Evolutionary conservation across 2,329 filamentous ascomycete species (phyloP).

Genomic region (Phyllosticta capitalensis): DNA sequence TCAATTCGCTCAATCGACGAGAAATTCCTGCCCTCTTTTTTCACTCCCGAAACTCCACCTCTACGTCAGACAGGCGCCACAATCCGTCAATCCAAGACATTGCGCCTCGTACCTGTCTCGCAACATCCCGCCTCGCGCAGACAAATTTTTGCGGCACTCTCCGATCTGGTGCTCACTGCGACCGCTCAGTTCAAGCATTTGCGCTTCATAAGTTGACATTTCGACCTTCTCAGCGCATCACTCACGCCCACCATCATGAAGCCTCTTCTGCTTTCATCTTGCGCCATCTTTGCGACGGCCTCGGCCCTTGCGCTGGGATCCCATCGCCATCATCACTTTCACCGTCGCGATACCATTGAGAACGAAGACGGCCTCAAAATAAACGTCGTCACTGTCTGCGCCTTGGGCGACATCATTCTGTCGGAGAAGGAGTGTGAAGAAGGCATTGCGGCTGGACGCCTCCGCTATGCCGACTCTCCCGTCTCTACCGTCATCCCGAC

Average conservation of each 20-base stretch:
- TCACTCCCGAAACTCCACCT: background rate
- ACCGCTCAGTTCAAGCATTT: background rate
- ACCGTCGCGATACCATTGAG: background rate
- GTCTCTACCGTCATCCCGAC: conserved; percentile 29
- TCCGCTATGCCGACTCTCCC: conserved; percentile 39
- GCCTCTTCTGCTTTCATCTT: background rate
- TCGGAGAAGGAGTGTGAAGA: conserved; percentile 55
- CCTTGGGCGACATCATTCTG: conserved; percentile 56
- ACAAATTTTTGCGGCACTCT: background rate
- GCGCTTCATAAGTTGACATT: background rate
- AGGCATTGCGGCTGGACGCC: conserved; percentile 59
- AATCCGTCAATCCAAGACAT: background rate
- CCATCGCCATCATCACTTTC: conserved; percentile 7
- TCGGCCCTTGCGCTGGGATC: conserved; percentile 6
- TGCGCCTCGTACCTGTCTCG: background rate
- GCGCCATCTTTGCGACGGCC: conserved; percentile 5
- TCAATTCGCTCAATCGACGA: background rate
- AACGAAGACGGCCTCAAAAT: conserved; percentile 43
- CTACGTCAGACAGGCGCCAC: background rate
- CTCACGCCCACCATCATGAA: background rate
- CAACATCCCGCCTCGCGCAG: background rate
- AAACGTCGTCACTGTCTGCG: conserved; percentile 59
- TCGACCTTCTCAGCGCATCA: background rate
- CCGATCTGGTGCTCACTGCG: background rate
- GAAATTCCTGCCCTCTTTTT: background rate